Conservation (phyloP, 2,329 filamentous ascomycete species). For the Macrophomina pseudophaseolina region DNA sequence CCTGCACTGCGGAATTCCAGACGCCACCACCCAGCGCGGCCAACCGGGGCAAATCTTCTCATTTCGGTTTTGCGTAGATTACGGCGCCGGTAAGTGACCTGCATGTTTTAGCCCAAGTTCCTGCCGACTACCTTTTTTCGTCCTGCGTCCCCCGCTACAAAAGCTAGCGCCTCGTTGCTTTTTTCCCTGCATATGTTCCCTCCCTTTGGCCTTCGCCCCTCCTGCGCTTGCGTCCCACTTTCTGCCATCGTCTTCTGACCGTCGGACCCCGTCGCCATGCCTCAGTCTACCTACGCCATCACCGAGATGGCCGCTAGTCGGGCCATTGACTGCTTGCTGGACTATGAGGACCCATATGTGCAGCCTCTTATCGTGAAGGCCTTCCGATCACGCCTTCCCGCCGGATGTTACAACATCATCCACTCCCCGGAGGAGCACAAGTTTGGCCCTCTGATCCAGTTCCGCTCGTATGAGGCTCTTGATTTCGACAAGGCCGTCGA, state of each 20-base stretch:
- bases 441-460: conserved; percentile 70
- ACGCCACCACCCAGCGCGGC: conserved; percentile 6
- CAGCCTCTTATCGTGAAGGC: conserved; percentile 81
- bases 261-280: not conserved
- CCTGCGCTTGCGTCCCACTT: not conserved
- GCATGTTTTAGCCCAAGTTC: conserved; percentile 5
- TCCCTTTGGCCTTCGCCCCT: not conserved
- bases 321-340: conserved; percentile 70
- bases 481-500: conserved; percentile 78
- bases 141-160: not conserved
- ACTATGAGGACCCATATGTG: conserved; percentile 88
- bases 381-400: conserved; percentile 66
- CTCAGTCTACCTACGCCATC: conserved; percentile 13
- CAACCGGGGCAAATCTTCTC: not conserved
- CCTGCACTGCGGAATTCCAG: not conserved
- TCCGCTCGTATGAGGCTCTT: conserved; percentile 83
- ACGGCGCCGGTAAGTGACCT: conserved; percentile 1
- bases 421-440: conserved; percentile 53
- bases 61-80: conserved; percentile 5
- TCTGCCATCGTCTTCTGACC: not conserved
- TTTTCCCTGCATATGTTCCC: not conserved
- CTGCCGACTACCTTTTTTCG: not conserved
- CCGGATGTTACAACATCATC: conserved; percentile 61
- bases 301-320: conserved; percentile 12
- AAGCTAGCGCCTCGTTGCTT: conserved; percentile 1